Evolutionary conservation across 2,329 filamentous ascomycete species (phyloP).

Genomic region (Colletotrichum salicis): DNA sequence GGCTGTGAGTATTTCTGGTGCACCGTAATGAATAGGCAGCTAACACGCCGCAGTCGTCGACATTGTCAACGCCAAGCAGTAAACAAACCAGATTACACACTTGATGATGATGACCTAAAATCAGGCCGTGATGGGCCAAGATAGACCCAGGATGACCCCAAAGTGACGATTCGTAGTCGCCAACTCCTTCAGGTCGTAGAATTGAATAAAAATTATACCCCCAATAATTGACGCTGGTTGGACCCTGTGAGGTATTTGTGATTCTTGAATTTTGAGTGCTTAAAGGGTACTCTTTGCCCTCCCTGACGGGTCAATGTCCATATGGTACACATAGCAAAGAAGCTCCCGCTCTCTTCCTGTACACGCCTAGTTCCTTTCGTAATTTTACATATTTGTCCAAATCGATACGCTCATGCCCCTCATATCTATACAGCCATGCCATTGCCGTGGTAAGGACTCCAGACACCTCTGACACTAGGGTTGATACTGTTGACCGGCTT

Average conservation of each 20-base stretch:
- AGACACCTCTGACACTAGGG: slow-evolving; percentile 75
- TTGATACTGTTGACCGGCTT: slow-evolving; percentile 74
- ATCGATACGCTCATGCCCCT: slow-evolving; percentile 1
- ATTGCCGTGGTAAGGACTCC: slow-evolving; percentile 76
- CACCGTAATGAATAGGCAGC: neutral
- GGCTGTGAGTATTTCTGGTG: slow-evolving; percentile 72
- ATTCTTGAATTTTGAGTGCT: slow-evolving; percentile 6
- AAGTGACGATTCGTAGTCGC: neutral
- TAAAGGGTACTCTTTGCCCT: slow-evolving; percentile 16
- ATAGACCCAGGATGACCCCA: neutral
- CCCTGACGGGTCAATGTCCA: slow-evolving; percentile 2
- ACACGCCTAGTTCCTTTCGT: slow-evolving; percentile 14
- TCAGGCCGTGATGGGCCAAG: neutral
- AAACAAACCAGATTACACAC: slow-evolving; percentile 40
- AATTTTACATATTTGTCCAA: slow-evolving; percentile 23
- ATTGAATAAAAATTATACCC: slow-evolving; percentile 27
- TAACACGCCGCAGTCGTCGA: slow-evolving; percentile 59
- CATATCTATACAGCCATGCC: slow-evolving; percentile 61
- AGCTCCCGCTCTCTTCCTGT: slow-evolving; percentile 10
- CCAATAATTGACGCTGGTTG: neutral
- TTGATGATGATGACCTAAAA: slow-evolving; percentile 34
- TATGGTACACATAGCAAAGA: slow-evolving; percentile 32
- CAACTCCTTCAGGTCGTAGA: slow-evolving; percentile 10
- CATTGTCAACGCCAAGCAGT: slow-evolving; percentile 68
- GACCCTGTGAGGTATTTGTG: neutral